Evolutionary conservation across 2,329 filamentous ascomycete species (phyloP).

Genomic region (Rhynchosporium secalis): DNA sequence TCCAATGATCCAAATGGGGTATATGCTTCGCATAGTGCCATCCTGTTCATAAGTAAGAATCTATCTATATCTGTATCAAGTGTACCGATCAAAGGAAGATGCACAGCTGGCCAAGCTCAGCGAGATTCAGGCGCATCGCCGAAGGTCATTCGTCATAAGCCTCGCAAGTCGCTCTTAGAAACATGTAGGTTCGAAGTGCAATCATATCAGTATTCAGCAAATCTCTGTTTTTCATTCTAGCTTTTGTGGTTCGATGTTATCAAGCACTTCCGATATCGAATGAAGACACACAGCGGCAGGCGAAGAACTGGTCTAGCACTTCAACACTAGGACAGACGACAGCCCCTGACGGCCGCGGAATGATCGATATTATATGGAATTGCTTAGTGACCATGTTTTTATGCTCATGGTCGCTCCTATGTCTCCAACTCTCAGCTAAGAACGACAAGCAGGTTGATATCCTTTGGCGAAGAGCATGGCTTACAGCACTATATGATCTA

Average conservation of each 20-base stretch:
- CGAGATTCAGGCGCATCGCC: neutral
- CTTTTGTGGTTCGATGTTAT: neutral
- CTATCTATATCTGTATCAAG: neutral
- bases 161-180: neutral
- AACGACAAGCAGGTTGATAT: constrained; percentile 35
- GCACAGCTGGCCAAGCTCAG: neutral
- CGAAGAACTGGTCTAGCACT: neutral
- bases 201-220: neutral
- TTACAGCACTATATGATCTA: constrained; percentile 40
- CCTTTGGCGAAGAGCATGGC: constrained; percentile 39
- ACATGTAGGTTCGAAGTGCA: neutral
- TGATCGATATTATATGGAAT: constrained; percentile 44
- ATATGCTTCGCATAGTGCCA: neutral
- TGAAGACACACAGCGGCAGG: neutral
- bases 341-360: constrained; percentile 43
- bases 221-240: neutral
- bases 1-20: neutral
- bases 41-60: neutral
- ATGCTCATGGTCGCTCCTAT: constrained; percentile 45
- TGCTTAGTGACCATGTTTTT: constrained; percentile 45
- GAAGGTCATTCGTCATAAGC: neutral
- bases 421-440: constrained; percentile 42
- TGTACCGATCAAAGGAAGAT: neutral
- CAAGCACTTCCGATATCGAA: neutral
- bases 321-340: constrained; percentile 41